Evolutionary conservation across 352 stramenopile genomes (phyloP).

Genomic region (Globisporangium parvum): DNA sequence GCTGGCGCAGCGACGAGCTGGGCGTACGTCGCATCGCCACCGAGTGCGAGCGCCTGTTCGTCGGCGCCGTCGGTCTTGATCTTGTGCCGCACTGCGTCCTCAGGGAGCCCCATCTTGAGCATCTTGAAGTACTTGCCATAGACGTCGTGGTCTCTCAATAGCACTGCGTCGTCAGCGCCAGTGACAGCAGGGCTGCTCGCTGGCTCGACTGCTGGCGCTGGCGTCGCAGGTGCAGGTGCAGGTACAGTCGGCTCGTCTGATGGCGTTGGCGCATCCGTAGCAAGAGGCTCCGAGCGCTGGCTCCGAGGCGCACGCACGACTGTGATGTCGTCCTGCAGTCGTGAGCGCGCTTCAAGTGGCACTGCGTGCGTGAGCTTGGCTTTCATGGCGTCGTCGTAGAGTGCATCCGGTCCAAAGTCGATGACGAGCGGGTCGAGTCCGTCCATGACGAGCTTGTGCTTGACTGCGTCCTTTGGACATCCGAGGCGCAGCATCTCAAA

Average conservation of each 20-base stretch:
- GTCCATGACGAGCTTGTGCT: slow-evolving; percentile 90
- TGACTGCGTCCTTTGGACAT: slow-evolving; percentile 83
- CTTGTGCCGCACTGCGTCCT: slow-evolving; percentile 81
- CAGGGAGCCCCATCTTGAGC: slow-evolving; percentile 85
- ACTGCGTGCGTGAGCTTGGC: slow-evolving; percentile 28
- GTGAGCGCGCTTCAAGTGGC: slow-evolving; percentile 16
- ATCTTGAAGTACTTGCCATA: slow-evolving; percentile 92
- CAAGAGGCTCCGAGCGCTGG: background rate
- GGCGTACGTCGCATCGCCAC: slow-evolving; percentile 38
- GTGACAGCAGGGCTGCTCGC: background rate
- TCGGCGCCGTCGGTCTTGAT: slow-evolving; percentile 59
- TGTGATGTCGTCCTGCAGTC: slow-evolving; percentile 63
- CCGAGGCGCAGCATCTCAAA: slow-evolving; percentile 94
- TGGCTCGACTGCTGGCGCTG: background rate
- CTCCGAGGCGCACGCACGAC: slow-evolving; percentile 25
- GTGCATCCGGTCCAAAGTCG: slow-evolving; percentile 46
- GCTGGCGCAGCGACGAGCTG: slow-evolving; percentile 21
- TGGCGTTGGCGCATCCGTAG: background rate
- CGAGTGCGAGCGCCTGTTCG: slow-evolving; percentile 49
- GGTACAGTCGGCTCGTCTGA: slow-evolving; percentile 1
- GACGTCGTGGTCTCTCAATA: slow-evolving; percentile 40
- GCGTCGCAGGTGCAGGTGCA: slow-evolving; percentile 3
- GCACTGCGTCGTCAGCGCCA: slow-evolving; percentile 1
- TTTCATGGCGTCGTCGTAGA: slow-evolving; percentile 56
- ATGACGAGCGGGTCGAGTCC: slow-evolving; percentile 72